Base-by-base conservation (phyloP, 345 rosid species). In the Eucalyptus grandis region DNA sequence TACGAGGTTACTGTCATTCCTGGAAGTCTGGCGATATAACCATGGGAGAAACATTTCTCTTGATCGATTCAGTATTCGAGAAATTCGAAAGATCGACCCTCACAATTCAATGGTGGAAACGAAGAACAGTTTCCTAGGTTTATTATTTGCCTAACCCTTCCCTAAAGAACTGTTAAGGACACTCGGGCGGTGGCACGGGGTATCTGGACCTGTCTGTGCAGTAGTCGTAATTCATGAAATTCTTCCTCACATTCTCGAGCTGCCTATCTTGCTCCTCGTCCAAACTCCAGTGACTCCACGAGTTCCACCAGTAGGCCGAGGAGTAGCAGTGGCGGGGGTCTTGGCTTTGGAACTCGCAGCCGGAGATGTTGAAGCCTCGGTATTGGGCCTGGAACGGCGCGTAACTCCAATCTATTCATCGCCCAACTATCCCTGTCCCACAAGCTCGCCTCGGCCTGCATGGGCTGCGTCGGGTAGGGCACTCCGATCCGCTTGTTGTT, bases 381-480 rank as follows among this genome's bases (percentile, higher is more conserved):
- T 92, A 96, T 34, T 92, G 67, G 80, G 96, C 96, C 54, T 65
- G 62, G 88, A 96, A 97, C 3, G 96, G 98, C 86, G 96, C 93
- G 14, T 91, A 53, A 15, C 90, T 92, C 97, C 97, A 95, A 85
- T 96, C 86, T 5, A 89, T 92, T 91, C 24, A 97, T 95, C 69
- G 96, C 97, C 99, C 98, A 97, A 26, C 44, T 56, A 0, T 93
- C 94, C 27, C 96, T 98, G 49, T 97, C 86, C 97, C 97, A 97
- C 67, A 96, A 27, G 92, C 96, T 96, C 56, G 90, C 96, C 87
- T 90, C 90, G 53, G 93, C 21, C 53, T 91, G 93, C 98, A 94
- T 95, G 37, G 96, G 91, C 56, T 92, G 65, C 51, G 94, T 88
- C 26, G 95, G 96, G 89, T 95, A 97, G 51, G 86, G 89, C 34